Evolutionary conservation across 148 eudicot species (phyloP).

Genomic region (Hydrangea macrophylla): DNA sequence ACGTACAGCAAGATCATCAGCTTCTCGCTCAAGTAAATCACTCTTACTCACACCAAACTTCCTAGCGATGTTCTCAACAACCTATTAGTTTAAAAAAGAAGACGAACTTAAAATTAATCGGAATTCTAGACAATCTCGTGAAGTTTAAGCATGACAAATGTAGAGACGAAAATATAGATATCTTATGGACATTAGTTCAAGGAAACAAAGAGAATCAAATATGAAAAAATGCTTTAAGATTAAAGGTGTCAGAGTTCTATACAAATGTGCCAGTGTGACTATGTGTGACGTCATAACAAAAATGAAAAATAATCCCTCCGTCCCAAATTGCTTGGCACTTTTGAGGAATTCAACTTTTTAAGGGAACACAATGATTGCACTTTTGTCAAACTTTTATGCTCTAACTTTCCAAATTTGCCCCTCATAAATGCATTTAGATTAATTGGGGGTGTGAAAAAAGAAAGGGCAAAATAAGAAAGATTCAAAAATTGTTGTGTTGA

Average conservation of each 20-base stretch:
- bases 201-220: background rate
- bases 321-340: no score
- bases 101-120: background rate
- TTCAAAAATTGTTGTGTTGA: no score
- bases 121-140: background rate
- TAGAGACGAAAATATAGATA: background rate
- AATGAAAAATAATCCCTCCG: background rate
- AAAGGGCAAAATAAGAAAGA: no score
- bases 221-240: background rate
- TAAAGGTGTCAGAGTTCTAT: background rate
- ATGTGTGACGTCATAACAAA: background rate
- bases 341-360: no score
- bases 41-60: constrained; percentile 80
- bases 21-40: constrained; percentile 79
- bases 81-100: constrained; percentile 35
- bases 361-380: no score
- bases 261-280: background rate
- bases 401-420: no score
- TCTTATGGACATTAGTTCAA: background rate
- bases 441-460: no score
- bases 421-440: no score
- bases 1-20: constrained; percentile 85
- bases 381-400: no score
- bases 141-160: background rate
- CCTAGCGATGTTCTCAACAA: constrained; percentile 85